These are phyloP conservation scores for Alternaria triticimaculans DNA, from an alignment of 2,329 filamentous ascomycete species.

Conservation along the genomic window DNA sequence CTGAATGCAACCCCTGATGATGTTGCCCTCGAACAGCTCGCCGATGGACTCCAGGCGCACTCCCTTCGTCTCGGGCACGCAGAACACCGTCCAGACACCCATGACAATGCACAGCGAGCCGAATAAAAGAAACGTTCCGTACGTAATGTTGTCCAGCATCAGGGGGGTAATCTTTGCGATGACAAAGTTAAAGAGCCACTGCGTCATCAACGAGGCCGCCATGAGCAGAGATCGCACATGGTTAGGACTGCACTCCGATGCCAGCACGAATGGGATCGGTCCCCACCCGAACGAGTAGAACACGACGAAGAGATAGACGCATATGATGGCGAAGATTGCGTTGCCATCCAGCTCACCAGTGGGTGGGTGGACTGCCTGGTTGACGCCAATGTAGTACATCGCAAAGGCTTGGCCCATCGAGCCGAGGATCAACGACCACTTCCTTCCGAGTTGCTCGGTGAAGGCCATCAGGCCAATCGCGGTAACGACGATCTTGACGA, in stretches of 20 bases:
- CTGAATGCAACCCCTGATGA: conserved; percentile 49
- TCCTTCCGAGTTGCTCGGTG: conserved; percentile 55
- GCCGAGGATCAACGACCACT: conserved; percentile 54
- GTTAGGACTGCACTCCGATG: conserved; percentile 51
- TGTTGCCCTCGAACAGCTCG: conserved; percentile 52
- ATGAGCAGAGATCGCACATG: conserved; percentile 52
- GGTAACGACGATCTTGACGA: conserved; percentile 55
- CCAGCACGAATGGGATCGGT: conserved; percentile 54
- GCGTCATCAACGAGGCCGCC: conserved; percentile 54
- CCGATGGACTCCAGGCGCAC: conserved; percentile 53
- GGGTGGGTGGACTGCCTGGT: conserved; percentile 45
- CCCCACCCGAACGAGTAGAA: conserved; percentile 58
- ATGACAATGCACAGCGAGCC: conserved; percentile 51
- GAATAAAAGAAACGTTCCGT: conserved; percentile 54
- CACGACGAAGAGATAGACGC: conserved; percentile 58
- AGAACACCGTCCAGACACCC: conserved; percentile 52
- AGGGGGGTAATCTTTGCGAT: conserved; percentile 50
- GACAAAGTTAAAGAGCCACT: conserved; percentile 50
- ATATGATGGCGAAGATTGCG: conserved; percentile 57
- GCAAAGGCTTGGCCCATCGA: conserved; percentile 53
- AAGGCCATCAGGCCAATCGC: conserved; percentile 54
- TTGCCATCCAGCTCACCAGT: conserved; percentile 45
- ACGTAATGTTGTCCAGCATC: conserved; percentile 53
- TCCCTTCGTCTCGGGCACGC: conserved; percentile 53
- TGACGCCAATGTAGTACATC: conserved; percentile 48